These are phyloP conservation scores for Penicillium simplicissimum DNA, from an alignment of 495 filamentous ascomycete species.

Conservation along the genomic window DNA sequence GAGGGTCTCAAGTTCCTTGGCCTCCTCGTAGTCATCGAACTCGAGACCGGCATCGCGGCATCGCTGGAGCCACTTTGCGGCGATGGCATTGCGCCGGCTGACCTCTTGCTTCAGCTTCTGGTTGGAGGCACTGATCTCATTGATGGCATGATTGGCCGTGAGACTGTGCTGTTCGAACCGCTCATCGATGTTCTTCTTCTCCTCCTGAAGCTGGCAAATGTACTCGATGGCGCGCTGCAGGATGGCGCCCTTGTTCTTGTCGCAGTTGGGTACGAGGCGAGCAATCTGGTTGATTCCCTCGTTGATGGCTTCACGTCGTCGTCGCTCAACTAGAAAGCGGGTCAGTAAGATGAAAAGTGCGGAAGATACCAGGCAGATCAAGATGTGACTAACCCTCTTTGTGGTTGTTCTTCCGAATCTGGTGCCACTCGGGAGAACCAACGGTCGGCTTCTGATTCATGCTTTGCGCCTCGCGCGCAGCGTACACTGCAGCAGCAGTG, in stretches of 20 bases:
- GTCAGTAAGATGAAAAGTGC: conserved; percentile 6
- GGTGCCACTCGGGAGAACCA: conserved; percentile 97
- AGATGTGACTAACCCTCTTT: conserved; percentile 79
- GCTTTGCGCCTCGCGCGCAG: conserved; percentile 47
- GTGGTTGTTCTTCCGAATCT: conserved; percentile 95
- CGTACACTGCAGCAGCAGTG: conserved; percentile 50
- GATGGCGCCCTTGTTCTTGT: conserved; percentile 99
- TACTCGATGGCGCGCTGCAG: conserved; percentile 91
- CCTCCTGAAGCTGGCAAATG: conserved; percentile 91
- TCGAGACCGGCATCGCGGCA: conserved; percentile 74
- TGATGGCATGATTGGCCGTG: conserved; percentile 90
- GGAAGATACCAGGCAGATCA: background rate
- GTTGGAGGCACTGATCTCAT: conserved; percentile 82
- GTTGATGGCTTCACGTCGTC: conserved; percentile 97
- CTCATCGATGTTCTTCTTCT: conserved; percentile 88
- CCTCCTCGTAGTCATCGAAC: conserved; percentile 50
- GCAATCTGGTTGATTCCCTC: conserved; percentile 98
- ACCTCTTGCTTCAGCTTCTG: conserved; percentile 86
- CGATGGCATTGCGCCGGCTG: conserved; percentile 52
- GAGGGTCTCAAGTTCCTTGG: conserved; percentile 42
- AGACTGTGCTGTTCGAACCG: conserved; percentile 98
- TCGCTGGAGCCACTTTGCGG: conserved; percentile 76
- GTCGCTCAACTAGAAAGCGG: conserved; percentile 74
- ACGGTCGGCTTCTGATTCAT: conserved; percentile 77
- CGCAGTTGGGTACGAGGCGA: conserved; percentile 95